Percentiles rank a stretch among this genome's conserved stretches.
Conservation (phyloP, 1,284 basidiomycete genomes). For the Tremellales sp. region DNA sequence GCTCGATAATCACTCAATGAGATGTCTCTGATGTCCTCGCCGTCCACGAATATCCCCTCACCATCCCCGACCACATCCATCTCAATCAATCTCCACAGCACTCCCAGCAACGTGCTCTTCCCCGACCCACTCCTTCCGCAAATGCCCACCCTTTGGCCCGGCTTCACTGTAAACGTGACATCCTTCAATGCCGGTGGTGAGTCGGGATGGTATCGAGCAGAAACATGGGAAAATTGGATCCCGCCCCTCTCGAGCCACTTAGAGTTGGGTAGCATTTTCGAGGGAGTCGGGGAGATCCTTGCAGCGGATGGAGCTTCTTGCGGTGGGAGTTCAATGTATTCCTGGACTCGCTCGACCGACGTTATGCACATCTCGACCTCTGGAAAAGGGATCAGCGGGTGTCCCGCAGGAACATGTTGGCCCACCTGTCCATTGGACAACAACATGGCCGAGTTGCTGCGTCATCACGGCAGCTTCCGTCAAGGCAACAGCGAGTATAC, state of each 20-base stretch:
- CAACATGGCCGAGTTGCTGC: not conserved
- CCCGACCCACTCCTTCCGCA: constrained; percentile 50
- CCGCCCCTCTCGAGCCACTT: constrained; percentile 47
- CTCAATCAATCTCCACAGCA: constrained; percentile 67
- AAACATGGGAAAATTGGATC: constrained; percentile 43
- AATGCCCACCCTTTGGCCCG: constrained; percentile 50
- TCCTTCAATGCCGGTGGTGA: constrained; percentile 48
- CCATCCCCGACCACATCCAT: constrained; percentile 10
- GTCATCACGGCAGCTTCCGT: constrained; percentile 11
- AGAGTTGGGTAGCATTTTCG: constrained; percentile 30
- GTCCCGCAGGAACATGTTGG: not conserved
- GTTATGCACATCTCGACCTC: constrained; percentile 50
- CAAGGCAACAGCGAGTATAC: constrained; percentile 21
- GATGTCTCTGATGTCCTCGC: constrained; percentile 48
- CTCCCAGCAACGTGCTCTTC: constrained; percentile 50
- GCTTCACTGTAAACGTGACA: constrained; percentile 47
- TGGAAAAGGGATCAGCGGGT: constrained; percentile 1
- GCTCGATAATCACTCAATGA: constrained; percentile 10
- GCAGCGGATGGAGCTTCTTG: no score
- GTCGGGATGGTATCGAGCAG: constrained; percentile 44
- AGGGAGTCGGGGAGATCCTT: no score
- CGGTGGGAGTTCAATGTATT: constrained; percentile 70
- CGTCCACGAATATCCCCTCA: constrained; percentile 64
- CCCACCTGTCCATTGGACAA: constrained; percentile 20
- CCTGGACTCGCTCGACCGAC: constrained; percentile 77